Percentiles rank a stretch among this genome's conserved stretches.
Conservation (phyloP, 371 early-diverging fungal species). For the Basidiobolus meristosporus region DNA sequence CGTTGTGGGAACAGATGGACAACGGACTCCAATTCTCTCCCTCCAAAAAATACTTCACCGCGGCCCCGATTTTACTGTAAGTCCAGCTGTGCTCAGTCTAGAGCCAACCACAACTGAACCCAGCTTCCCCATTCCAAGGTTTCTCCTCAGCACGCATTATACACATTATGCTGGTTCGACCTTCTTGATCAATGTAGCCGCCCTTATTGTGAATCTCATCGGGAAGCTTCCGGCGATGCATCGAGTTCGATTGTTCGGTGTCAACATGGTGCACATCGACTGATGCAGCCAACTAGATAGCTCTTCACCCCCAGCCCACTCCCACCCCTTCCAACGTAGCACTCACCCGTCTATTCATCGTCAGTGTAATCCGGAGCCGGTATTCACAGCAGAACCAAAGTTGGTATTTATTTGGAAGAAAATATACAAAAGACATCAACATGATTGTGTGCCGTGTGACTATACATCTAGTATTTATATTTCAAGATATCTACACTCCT, state of each 20-base stretch:
- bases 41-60: constrained; percentile 85
- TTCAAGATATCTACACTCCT: too few relatives aligned
- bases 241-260: constrained; percentile 86
- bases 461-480: too few relatives aligned
- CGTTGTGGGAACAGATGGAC: constrained; percentile 97
- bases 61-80: constrained; percentile 84
- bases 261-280: constrained; percentile 40
- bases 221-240: constrained; percentile 92
- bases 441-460: too few relatives aligned
- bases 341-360: too few relatives aligned
- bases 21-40: constrained; percentile 93
- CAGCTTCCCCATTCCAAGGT: constrained; percentile 23
- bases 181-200: constrained; percentile 71
- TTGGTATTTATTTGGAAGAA: too few relatives aligned
- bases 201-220: constrained; percentile 61
- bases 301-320: too few relatives aligned
- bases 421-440: too few relatives aligned
- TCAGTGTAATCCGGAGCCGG: too few relatives aligned
- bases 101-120: not conserved
- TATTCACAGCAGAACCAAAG: too few relatives aligned
- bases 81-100: constrained; percentile 7
- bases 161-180: constrained; percentile 77
- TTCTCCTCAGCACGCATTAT: constrained; percentile 86
- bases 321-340: too few relatives aligned
- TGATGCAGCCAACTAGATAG: too few relatives aligned